A percentile compares a stretch with the other conserved stretches of the same genome.
Evolutionary conservation across 805 yeast species (phyloP).

Genomic region (Starmerella etchellsii): DNA sequence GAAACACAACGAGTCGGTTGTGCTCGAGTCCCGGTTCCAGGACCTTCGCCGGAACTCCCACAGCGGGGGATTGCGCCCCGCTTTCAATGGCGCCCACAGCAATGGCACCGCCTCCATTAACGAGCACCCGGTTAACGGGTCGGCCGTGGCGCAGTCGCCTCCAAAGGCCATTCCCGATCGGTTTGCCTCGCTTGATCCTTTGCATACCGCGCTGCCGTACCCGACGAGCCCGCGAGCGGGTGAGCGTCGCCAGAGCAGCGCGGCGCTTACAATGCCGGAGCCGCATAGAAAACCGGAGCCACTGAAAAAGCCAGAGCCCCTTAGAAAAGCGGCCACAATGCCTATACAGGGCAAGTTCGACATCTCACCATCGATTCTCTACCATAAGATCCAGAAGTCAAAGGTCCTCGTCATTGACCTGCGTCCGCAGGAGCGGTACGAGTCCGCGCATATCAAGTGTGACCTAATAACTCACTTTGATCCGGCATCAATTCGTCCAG

Average conservation of each 20-base stretch:
- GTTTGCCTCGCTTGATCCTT: no score
- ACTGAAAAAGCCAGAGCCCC: no score
- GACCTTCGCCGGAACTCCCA: conserved; percentile 13
- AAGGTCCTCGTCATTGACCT: conserved; percentile 55
- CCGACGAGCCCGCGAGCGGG: conserved; percentile 3
- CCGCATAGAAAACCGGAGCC: no score
- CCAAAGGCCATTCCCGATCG: no score
- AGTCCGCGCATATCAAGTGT: conserved; percentile 48
- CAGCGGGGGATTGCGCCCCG: background rate
- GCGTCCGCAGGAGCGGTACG: conserved; percentile 48
- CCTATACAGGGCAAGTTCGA: no score
- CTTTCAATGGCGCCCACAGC: no score
- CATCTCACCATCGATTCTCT: conserved; percentile 13
- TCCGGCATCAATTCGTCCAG: conserved; percentile 44
- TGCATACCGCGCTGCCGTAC: conserved; percentile 7
- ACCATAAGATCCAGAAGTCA: conserved; percentile 9
- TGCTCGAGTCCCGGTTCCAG: conserved; percentile 14
- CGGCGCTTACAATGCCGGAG: background rate
- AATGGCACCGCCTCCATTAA: no score
- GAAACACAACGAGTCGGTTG: conserved; percentile 6
- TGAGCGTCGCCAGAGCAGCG: background rate
- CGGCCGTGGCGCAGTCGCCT: no score
- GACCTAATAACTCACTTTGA: conserved; percentile 58
- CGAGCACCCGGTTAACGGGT: background rate
- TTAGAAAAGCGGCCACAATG: no score